phyloP scores from a whole-genome alignment of 2,329 filamentous ascomycete species.

The Calonectria leucothoes region DNA sequence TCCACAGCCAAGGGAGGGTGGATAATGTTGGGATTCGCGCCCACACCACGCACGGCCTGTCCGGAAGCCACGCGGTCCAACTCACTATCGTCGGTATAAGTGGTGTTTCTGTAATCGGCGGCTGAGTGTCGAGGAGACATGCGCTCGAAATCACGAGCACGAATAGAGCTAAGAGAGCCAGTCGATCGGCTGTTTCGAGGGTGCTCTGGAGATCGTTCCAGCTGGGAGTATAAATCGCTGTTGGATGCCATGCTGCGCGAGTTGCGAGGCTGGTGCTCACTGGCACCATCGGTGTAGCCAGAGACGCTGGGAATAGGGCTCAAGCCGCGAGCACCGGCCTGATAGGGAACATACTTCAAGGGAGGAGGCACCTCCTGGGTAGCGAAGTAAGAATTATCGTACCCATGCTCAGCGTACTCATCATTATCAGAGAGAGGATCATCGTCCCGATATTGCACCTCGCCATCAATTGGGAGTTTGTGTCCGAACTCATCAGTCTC shows the following conservation, averaged over 20 bases:
- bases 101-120: constrained; percentile 64
- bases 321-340: constrained; percentile 76
- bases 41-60: constrained; percentile 77
- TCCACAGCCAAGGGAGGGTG: constrained; percentile 81
- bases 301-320: constrained; percentile 95
- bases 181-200: constrained; percentile 48
- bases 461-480: constrained; percentile 55
- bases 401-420: constrained; percentile 56
- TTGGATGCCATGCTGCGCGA: constrained; percentile 63
- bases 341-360: constrained; percentile 75
- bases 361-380: constrained; percentile 73
- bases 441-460: constrained; percentile 58
- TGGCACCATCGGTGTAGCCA: constrained; percentile 81
- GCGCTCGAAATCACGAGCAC: constrained; percentile 65
- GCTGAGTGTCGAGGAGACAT: constrained; percentile 65
- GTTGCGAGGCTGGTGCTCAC: constrained; percentile 68
- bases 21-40: constrained; percentile 81
- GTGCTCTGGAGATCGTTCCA: constrained; percentile 63
- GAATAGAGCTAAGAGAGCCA: constrained; percentile 51
- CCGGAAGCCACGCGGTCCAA: constrained; percentile 71
- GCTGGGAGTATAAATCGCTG: constrained; percentile 71
- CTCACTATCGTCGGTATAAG: constrained; percentile 65
- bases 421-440: constrained; percentile 43
- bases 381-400: constrained; percentile 62
- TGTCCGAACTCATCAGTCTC: constrained; percentile 60